Percentiles rank a stretch among this genome's conserved stretches.
phyloP scores from a whole-genome alignment of 495 filamentous ascomycete species.

The Lichenothelia convexa region DNA sequence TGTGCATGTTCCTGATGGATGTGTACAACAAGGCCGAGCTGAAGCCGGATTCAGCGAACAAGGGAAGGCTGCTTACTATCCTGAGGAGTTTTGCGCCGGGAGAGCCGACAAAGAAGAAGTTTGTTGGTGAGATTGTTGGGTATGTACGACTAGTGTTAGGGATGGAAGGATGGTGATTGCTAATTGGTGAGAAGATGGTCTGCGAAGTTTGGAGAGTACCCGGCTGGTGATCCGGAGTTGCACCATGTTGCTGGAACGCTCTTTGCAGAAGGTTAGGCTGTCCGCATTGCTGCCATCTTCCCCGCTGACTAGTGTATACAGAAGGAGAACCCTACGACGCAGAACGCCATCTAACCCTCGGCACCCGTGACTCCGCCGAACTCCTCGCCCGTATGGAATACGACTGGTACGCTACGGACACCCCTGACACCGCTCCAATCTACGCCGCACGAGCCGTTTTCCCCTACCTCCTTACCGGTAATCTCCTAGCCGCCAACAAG shows the following conservation, averaged over 20 bases:
- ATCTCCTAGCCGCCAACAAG: slow-evolving; percentile 72
- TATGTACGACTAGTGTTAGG: slow-evolving; percentile 19
- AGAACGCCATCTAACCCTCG: slow-evolving; percentile 74
- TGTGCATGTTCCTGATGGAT: slow-evolving; percentile 69
- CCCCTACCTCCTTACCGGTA: slow-evolving; percentile 78
- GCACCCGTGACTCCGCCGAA: slow-evolving; percentile 75
- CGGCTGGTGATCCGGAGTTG: slow-evolving; percentile 83
- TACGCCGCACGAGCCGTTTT: slow-evolving; percentile 83
- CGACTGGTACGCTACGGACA: slow-evolving; percentile 79
- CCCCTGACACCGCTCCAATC: slow-evolving; percentile 70
- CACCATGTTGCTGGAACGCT: slow-evolving; percentile 83
- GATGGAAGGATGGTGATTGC: neutral
- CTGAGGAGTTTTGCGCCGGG: slow-evolving; percentile 61
- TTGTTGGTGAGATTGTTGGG: slow-evolving; percentile 72
- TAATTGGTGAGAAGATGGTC: slow-evolving; percentile 46
- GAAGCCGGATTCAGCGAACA: slow-evolving; percentile 45
- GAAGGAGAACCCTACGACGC: slow-evolving; percentile 84
- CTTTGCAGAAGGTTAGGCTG: slow-evolving; percentile 51
- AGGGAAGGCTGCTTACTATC: slow-evolving; percentile 42
- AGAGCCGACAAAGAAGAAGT: slow-evolving; percentile 82
- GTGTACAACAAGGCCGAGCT: slow-evolving; percentile 71
- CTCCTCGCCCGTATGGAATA: slow-evolving; percentile 69
- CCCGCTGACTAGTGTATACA: slow-evolving; percentile 9
- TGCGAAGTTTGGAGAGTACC: slow-evolving; percentile 62
- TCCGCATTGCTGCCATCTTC: neutral